Conservation (phyloP, 805 yeast genomes). For the Barnettozyma salicaria region DNA sequence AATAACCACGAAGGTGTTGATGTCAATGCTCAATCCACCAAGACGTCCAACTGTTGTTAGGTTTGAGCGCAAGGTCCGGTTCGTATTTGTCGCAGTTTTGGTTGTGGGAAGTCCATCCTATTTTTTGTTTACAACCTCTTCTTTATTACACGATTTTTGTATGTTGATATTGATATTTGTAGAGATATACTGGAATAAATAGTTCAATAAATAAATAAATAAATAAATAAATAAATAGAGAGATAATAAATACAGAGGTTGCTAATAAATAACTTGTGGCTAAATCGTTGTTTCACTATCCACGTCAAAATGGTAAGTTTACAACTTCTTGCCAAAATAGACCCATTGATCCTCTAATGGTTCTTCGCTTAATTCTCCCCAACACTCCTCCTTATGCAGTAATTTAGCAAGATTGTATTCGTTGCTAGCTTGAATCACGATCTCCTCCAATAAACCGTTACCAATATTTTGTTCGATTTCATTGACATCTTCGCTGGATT, state of each 20-base stretch:
- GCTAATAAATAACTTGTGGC: too few species aligned
- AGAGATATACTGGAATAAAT: neutral
- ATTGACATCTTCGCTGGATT: constrained; percentile 52
- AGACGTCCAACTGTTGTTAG: constrained; percentile 20
- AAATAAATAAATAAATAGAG: constrained; percentile 5
- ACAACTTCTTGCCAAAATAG: constrained; percentile 60
- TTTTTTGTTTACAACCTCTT: too few species aligned
- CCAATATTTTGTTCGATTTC: constrained; percentile 72
- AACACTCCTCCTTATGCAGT: constrained; percentile 61
- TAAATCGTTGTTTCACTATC: too few species aligned
- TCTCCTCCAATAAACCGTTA: constrained; percentile 78
- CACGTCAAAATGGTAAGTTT: neutral
- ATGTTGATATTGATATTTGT: constrained; percentile 5
- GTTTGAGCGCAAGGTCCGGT: constrained; percentile 1
- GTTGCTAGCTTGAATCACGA: constrained; percentile 75
- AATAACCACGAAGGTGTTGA: constrained; percentile 23
- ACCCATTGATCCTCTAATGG: constrained; percentile 83
- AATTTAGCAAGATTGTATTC: constrained; percentile 64
- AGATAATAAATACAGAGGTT: too few species aligned
- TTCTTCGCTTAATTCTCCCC: constrained; percentile 79
- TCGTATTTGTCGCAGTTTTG: neutral
- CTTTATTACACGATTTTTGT: constrained; percentile 1
- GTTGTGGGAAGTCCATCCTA: too few species aligned
- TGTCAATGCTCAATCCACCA: constrained; percentile 15
- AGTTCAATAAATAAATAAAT: constrained; percentile 2